Evolutionary conservation across 129 eudicot genomes (phyloP).

Genomic region (Glebionis coronaria): DNA sequence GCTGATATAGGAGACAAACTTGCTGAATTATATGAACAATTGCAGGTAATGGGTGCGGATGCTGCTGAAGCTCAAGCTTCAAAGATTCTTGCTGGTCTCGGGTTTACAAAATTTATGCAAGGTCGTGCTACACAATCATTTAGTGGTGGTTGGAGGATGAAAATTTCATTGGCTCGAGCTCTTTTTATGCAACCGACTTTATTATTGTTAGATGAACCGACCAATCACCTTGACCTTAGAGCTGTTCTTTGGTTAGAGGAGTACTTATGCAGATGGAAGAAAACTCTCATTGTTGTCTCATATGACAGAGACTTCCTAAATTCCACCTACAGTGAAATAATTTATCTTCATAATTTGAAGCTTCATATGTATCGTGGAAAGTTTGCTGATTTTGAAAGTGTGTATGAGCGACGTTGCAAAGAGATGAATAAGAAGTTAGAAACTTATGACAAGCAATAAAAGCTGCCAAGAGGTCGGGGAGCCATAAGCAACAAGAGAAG

Average conservation of each 20-base stretch:
- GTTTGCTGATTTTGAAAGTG: slow-evolving; percentile 13
- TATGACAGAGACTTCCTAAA: too few relatives aligned
- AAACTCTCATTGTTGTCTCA: too few relatives aligned
- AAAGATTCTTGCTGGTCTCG: slow-evolving; percentile 16
- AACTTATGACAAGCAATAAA: slow-evolving; percentile 12
- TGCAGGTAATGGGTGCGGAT: slow-evolving; percentile 12
- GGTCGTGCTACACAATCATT: too few relatives aligned
- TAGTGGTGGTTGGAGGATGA: too few relatives aligned
- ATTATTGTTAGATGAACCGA: too few relatives aligned
- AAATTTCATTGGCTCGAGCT: too few relatives aligned
- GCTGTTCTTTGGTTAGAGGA: too few relatives aligned
- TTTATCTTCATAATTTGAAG: slow-evolving; percentile 12
- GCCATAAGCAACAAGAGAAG: slow-evolving; percentile 17
- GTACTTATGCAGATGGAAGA: too few relatives aligned
- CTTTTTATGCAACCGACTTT: too few relatives aligned
- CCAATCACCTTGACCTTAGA: too few relatives aligned
- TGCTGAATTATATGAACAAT: slow-evolving; percentile 8
- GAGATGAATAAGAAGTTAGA: too few relatives aligned
- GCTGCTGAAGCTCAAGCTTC: slow-evolving; percentile 20
- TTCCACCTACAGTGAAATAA: slow-evolving; percentile 8
- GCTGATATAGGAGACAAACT: slow-evolving; percentile 12
- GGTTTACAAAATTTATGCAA: slow-evolving; percentile 16
- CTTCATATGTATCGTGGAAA: too few relatives aligned
- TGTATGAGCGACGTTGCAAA: slow-evolving; percentile 12
- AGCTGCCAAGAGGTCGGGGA: slow-evolving; percentile 17